These are phyloP conservation scores for Penicillium mononematosum DNA, from an alignment of 495 filamentous ascomycete genomes.

Conservation along the genomic window DNA sequence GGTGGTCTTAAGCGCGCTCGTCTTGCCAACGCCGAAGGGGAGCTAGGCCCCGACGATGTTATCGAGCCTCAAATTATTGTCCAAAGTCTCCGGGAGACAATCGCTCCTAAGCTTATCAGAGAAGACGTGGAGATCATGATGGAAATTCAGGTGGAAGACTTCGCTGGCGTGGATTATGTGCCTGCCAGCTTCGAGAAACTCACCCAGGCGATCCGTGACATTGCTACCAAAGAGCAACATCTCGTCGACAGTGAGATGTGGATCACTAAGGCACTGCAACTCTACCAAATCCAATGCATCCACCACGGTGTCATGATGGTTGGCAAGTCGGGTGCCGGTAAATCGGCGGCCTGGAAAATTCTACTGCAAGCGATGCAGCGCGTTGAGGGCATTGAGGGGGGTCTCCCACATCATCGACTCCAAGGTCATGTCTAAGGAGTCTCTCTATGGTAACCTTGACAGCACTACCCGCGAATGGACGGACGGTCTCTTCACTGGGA, in stretches of 20 bases:
- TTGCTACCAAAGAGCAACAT: conserved; percentile 72
- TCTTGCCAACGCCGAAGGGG: conserved; percentile 55
- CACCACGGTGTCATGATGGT: conserved; percentile 99
- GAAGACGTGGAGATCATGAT: conserved; percentile 87
- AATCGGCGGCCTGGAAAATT: conserved; percentile 91
- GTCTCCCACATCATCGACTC: conserved; percentile 97
- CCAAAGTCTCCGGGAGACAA: conserved; percentile 96
- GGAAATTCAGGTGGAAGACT: conserved; percentile 77
- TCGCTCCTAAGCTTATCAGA: conserved; percentile 92
- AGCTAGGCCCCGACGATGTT: conserved; percentile 65
- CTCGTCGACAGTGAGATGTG: conserved; percentile 87
- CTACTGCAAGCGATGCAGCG: conserved; percentile 90
- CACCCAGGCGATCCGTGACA: conserved; percentile 73
- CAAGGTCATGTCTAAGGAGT: conserved; percentile 99
- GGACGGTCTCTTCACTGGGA: conserved; percentile 96
- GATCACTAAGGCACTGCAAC: conserved; percentile 94
- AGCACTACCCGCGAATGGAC: conserved; percentile 98
- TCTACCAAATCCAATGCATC: conserved; percentile 95
- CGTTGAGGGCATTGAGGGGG: conserved; percentile 87
- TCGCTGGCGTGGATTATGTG: conserved; percentile 90
- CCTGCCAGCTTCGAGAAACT: conserved; percentile 80
- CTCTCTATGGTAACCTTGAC: conserved; percentile 90
- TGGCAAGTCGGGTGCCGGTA: conserved; percentile 89
- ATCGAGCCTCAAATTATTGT: conserved; percentile 98
- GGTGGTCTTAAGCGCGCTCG: conserved; percentile 90